phyloP scores from a whole-genome alignment of 352 stramenopile genomes.

The Pythium aristosporum region DNA sequence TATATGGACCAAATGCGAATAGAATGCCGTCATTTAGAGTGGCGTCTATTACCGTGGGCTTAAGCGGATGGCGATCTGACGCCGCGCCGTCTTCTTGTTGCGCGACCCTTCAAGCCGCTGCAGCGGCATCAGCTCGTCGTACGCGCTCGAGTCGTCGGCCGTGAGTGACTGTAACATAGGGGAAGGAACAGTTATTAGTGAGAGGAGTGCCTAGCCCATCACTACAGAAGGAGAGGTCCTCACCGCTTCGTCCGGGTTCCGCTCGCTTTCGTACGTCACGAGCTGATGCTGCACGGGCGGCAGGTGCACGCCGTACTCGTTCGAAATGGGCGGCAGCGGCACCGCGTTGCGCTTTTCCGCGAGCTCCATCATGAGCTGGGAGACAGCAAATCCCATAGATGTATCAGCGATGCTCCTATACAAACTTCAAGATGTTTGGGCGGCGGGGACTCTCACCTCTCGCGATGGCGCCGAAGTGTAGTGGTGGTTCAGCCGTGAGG shows the following conservation, averaged over 20 bases:
- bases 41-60: slow-evolving; percentile 23
- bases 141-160: slow-evolving; percentile 23
- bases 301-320: slow-evolving; percentile 80
- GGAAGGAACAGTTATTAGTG: too few relatives aligned
- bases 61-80: slow-evolving; percentile 67
- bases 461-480: slow-evolving; percentile 72
- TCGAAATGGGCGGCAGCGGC: slow-evolving; percentile 72
- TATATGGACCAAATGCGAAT: too few relatives aligned
- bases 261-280: slow-evolving; percentile 68
- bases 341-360: slow-evolving; percentile 83
- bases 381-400: neutral
- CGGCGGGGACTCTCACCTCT: slow-evolving; percentile 38
- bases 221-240: slow-evolving; percentile 12
- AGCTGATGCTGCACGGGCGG: slow-evolving; percentile 71
- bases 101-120: slow-evolving; percentile 53
- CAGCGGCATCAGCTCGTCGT: slow-evolving; percentile 40
- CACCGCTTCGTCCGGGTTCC: slow-evolving; percentile 37
- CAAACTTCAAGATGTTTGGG: slow-evolving; percentile 1
- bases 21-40: neutral
- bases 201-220: neutral
- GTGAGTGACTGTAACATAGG: slow-evolving; percentile 2
- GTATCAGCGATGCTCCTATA: neutral
- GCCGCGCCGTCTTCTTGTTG: slow-evolving; percentile 75
- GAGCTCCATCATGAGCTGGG: slow-evolving; percentile 85
- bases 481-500: slow-evolving; percentile 76